Evolutionary conservation across 306 rosid genomes (phyloP), one percentile per base, ranked within the genome.

Genomic region (Hippophae rhamnoides): DNA sequence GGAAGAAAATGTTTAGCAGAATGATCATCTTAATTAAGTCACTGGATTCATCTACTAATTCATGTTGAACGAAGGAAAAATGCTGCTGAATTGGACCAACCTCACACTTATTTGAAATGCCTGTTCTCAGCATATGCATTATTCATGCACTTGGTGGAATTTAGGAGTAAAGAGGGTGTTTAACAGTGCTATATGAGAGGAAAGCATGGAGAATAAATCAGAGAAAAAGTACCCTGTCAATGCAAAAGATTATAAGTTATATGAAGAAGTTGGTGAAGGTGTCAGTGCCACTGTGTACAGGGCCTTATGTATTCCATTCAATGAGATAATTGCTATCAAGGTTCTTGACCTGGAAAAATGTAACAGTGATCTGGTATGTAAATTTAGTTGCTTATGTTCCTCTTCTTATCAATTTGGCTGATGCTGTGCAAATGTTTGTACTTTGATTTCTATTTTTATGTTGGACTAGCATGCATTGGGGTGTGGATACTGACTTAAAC

Each of bases 181-280:
- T 49, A 38, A 58, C 13, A 53, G 56, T 10, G 54, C 18, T 11
- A 57, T 57, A 47, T 31, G 52, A 43, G 60, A 71, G 46, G 63
- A 52, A 5, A 14, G 69, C 63, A 90, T 87, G 97, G 89, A 74
- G 64, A 58, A 44, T 57, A 56, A 59, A 66, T 56, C 70, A 42
- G 81, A 82, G 58, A 90, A 79, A 70, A 79, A 63, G 31, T 90
- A 63, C 70, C 96, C 98, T 46, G 72, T 90, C 55, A 65, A 67
- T 66, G 82, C 95, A 14, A 69, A 67, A 41, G 89, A 90, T 60
- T 87, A 85, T 66, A 80, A 66, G 54, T 75, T 87, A 69, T 84
- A 85, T 69, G 98, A 90, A 81, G 96, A 90, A 75, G 98, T 90
- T 58, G 98, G 98, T 60, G 89, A 87, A 74, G 98, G 96, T 2